phyloP scores from a whole-genome alignment of 768 basidiomycete genomes.

The Lactarius psammicola region DNA sequence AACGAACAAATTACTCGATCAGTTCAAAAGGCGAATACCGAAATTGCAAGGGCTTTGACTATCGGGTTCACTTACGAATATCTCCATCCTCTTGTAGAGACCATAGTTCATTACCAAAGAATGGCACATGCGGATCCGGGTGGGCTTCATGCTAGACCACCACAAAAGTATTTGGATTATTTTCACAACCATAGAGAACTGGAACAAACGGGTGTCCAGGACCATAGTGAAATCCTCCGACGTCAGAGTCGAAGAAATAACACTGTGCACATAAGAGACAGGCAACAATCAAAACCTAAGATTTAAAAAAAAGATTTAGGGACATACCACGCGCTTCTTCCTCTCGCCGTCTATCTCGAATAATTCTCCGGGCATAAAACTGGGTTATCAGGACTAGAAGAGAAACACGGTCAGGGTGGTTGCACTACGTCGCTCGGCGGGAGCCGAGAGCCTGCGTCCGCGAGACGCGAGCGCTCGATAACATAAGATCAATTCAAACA shows the following conservation, averaged over 20 bases:
- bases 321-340: constrained; percentile 85
- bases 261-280: constrained; percentile 51
- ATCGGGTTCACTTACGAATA: constrained; percentile 71
- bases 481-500: background rate
- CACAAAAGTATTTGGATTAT: constrained; percentile 27
- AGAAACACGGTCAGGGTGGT: constrained; percentile 1
- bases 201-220: constrained; percentile 81
- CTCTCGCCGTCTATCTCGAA: constrained; percentile 58
- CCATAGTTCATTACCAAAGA: constrained; percentile 99
- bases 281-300: background rate
- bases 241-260: constrained; percentile 99
- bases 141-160: constrained; percentile 83
- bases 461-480: constrained; percentile 12
- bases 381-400: background rate
- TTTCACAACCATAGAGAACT: constrained; percentile 2
- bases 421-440: constrained; percentile 17
- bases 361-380: constrained; percentile 36
- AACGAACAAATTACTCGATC: constrained; percentile 9
- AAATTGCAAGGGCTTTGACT: too few relatives aligned
- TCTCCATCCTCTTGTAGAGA: constrained; percentile 99
- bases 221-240: constrained; percentile 99
- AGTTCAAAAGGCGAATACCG: background rate
- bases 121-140: constrained; percentile 98
- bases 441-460: constrained; percentile 21
- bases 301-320: constrained; percentile 12